Evolutionary conservation across 2,329 filamentous ascomycete genomes (phyloP), one percentile per base, ranked within the genome.

Genomic region (Ceratocystiopsis brevicomis): DNA sequence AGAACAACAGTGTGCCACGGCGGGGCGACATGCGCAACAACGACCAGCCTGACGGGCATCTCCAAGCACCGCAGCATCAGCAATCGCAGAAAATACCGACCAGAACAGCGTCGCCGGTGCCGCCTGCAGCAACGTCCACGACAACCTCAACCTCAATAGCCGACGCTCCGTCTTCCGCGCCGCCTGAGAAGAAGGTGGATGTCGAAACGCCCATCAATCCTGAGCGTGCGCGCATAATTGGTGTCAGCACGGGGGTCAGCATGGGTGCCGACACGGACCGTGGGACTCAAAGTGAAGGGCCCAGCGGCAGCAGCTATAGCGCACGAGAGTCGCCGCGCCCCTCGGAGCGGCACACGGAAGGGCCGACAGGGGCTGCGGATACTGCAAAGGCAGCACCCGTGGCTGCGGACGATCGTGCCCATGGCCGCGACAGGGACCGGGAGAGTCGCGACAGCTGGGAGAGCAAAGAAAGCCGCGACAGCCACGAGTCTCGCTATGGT

Each of bases 191-290:
- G 21, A 40, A 42, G 14, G 25, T 36, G 25, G 33, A 38, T 30
- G 45, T 49, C 6, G 25, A 30, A 11, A 30, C 25, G 25, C 25
- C 60, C 10, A 68, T 74, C 51, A 73, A 74, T 47, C 69, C 71
- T 1, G 68, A 72, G 42, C 63, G 71, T 45, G 68, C 69, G 30
- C 63, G 68, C 10, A 56, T 70, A 6, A 64, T 72, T 30, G 25
- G 10, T 9, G 6, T 30, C 25, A 30, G 10, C 25, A 11, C 10
- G 5, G 25, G 25, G 25, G 8, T 30, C 25, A 30, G 10, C 25
- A 11, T 10, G 5, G 25, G 25, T 4, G 8, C 25, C 25, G 25
- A 9, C 25, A 9, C 25, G 8, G 25, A 30, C 25, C 25, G 25
- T 10, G 25, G 25, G 25, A 11, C 25, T 2, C 25, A 9, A 6